These are phyloP conservation scores for Coriaria nepalensis DNA, from an alignment of 306 rosid genomes.

Conservation along the genomic window DNA sequence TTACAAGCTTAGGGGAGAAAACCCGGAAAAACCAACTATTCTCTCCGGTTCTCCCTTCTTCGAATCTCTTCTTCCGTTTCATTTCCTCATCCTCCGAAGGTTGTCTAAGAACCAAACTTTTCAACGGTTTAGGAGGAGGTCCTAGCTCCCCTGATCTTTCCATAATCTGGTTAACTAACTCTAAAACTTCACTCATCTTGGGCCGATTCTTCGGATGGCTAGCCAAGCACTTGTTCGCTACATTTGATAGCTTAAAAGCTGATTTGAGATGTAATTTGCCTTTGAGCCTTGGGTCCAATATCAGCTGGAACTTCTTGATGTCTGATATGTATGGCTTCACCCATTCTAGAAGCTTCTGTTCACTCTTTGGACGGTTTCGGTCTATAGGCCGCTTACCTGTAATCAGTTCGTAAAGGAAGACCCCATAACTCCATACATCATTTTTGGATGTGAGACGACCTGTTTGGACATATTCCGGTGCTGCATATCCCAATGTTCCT, in stretches of 20 bases:
- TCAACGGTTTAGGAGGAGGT: conserved; percentile 33
- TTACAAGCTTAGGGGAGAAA: conserved; percentile 51
- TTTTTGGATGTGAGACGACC: conserved; percentile 81
- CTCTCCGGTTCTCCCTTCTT: conserved; percentile 33
- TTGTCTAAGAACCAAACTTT: conserved; percentile 26
- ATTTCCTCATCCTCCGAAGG: conserved; percentile 21
- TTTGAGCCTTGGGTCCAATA: conserved; percentile 83
- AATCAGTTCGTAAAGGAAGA: conserved; percentile 87
- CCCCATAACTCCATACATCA: conserved; percentile 95
- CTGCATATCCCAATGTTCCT: conserved; percentile 97
- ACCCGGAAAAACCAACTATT: conserved; percentile 41
- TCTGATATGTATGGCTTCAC: conserved; percentile 75
- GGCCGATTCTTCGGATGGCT: conserved; percentile 79
- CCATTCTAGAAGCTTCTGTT: conserved; percentile 96
- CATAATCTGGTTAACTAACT: conserved; percentile 46
- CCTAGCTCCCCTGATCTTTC: conserved; percentile 25
- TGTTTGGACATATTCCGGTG: conserved; percentile 85
- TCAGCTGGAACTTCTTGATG: conserved; percentile 53
- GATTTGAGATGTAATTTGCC: conserved; percentile 52
- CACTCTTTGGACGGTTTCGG: conserved; percentile 75
- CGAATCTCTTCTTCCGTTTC: conserved; percentile 27
- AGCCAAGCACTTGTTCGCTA: conserved; percentile 79
- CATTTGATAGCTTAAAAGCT: conserved; percentile 52
- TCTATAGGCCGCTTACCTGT: conserved; percentile 91
- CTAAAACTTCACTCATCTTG: conserved; percentile 86